These are phyloP conservation scores for Sherardia arvensis DNA, from an alignment of 257 asterid species.

Conservation along the genomic window DNA sequence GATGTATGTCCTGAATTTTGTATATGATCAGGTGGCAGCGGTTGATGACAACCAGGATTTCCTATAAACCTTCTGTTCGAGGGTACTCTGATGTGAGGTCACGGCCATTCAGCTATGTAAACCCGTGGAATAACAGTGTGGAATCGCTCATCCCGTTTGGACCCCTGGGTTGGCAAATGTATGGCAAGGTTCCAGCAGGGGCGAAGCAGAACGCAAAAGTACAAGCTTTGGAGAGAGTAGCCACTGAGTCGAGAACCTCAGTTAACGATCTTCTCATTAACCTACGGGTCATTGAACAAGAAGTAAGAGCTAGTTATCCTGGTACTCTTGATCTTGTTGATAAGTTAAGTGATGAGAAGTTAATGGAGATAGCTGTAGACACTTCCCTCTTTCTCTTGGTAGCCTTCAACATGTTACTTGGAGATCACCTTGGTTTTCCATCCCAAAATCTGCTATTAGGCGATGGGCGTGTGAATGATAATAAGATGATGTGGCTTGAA, in stretches of 20 bases:
- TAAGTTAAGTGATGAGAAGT: neutral
- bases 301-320: conserved; percentile 9
- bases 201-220: too few species aligned
- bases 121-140: too few species aligned
- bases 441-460: conserved; percentile 3
- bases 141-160: neutral
- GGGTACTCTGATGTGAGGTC: too few species aligned
- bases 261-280: neutral
- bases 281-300: neutral
- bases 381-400: conserved; percentile 12
- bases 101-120: too few species aligned
- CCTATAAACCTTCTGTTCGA: too few species aligned
- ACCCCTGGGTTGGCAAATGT: neutral
- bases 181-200: too few species aligned
- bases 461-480: neutral
- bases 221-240: too few species aligned
- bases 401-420: neutral
- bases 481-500: neutral
- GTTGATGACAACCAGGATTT: too few species aligned
- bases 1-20: too few species aligned
- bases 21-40: too few species aligned
- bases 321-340: neutral
- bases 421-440: neutral
- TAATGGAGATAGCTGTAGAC: conserved; percentile 1
- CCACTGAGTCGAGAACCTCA: neutral